These are phyloP conservation scores for Bipolaris zeicola DNA, from an alignment of 2,329 filamentous ascomycete species.

Conservation along the genomic window DNA sequence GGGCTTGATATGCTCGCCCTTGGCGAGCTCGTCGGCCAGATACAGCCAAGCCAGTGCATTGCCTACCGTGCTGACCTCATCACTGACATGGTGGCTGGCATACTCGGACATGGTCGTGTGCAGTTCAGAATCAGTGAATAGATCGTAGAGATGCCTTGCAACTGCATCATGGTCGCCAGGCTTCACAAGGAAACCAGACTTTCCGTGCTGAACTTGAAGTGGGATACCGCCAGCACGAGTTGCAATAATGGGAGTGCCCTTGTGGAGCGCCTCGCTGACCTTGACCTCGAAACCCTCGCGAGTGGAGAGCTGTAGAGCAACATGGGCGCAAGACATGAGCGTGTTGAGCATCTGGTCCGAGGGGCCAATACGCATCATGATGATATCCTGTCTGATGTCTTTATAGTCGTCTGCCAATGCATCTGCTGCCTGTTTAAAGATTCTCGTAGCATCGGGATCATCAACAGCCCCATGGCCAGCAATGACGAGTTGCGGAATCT, in stretches of 20 bases:
- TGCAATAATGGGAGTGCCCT: conserved; percentile 77
- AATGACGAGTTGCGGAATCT: conserved; percentile 74
- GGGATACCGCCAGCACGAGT: conserved; percentile 80
- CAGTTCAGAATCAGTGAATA: conserved; percentile 69
- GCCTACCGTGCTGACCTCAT: conserved; percentile 81
- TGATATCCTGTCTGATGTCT: conserved; percentile 61
- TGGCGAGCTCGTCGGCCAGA: conserved; percentile 69
- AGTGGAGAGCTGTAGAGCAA: conserved; percentile 79
- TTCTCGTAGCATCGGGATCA: conserved; percentile 74
- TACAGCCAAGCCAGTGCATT: conserved; percentile 80
- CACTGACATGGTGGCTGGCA: conserved; percentile 70
- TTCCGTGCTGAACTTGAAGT: conserved; percentile 72
- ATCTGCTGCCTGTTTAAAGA: conserved; percentile 74
- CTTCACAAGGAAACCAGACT: conserved; percentile 76
- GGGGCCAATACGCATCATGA: conserved; percentile 76
- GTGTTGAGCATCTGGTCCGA: conserved; percentile 82
- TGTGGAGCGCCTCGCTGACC: conserved; percentile 81
- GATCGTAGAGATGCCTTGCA: conserved; percentile 67
- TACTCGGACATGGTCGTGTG: conserved; percentile 71
- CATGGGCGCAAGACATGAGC: conserved; percentile 71
- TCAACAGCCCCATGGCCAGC: conserved; percentile 81
- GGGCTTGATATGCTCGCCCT: conserved; percentile 63
- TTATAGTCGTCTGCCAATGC: conserved; percentile 66
- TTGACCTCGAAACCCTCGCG: conserved; percentile 87
- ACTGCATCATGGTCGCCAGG: conserved; percentile 73